Evolutionary conservation across 2,329 filamentous ascomycete genomes (phyloP).

Genomic region (Blastomyces emzantsi): DNA sequence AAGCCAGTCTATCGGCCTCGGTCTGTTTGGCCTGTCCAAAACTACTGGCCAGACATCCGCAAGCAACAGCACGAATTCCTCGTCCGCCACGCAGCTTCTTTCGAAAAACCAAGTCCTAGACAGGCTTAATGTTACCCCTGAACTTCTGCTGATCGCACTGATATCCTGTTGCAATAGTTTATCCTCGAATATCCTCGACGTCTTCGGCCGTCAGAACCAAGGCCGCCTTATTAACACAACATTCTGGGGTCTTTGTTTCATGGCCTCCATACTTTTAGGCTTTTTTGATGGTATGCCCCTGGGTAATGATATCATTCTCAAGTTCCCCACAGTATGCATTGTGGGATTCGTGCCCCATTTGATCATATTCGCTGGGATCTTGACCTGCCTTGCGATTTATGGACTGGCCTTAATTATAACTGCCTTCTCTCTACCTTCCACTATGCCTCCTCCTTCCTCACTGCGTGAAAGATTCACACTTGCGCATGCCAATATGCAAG

Average conservation of each 20-base stretch:
- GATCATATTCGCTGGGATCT: constrained; percentile 71
- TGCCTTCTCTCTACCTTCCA: constrained; percentile 54
- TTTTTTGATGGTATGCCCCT: constrained; percentile 44
- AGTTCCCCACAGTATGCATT: constrained; percentile 90
- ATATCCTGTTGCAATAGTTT: constrained; percentile 86
- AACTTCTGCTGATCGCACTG: constrained; percentile 76
- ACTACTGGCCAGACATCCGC: constrained; percentile 39
- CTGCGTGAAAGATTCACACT: constrained; percentile 53
- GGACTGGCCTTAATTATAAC: constrained; percentile 65
- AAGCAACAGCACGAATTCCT: constrained; percentile 22
- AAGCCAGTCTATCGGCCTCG: constrained; percentile 66
- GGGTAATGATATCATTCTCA: constrained; percentile 50
- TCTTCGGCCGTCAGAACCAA: constrained; percentile 68
- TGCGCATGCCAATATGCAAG: constrained; percentile 85
- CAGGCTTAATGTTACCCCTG: constrained; percentile 77
- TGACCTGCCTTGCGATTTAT: constrained; percentile 69
- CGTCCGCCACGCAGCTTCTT: constrained; percentile 31
- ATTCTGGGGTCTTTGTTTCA: constrained; percentile 85
- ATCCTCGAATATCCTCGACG: constrained; percentile 70
- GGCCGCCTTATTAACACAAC: constrained; percentile 80
- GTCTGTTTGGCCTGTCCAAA: constrained; percentile 49
- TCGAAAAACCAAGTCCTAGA: constrained; percentile 54
- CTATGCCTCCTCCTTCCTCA: constrained; percentile 37
- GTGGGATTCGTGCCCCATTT: constrained; percentile 92
- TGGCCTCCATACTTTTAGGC: constrained; percentile 74